Evolutionary conservation across 202 grass and related monocot species (phyloP), one percentile per base, ranked within the genome.

Genomic region (Dendrocalamus latiflorus): DNA sequence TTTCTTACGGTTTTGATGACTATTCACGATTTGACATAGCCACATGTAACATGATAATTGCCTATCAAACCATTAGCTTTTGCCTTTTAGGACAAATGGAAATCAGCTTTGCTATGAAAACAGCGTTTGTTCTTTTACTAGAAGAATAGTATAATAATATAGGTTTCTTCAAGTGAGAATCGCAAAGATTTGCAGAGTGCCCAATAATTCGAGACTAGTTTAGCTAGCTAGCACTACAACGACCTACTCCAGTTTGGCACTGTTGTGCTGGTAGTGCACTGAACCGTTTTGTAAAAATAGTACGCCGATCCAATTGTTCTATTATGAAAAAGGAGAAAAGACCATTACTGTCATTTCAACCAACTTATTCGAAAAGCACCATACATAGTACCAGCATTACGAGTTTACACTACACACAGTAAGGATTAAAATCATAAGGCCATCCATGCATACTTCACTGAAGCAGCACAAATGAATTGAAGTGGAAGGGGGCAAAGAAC

Each of bases 251-350:
- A 68, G 24, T 65, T 51, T 66, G 58, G 58, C 24, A 41, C 1
- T 82, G 47, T 7, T 68, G 82, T 53, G 82, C 55, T 85, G 78
- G n/a, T 72, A 66, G 24, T 89, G 72, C 87, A 82, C 83, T 25
- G 42, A 65, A 85, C 65, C 15, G 6, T 72, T 41, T 39, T 38
- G 42, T 24, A 58, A 53, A 81, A 43, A 72, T 64, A 42, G 50
- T 6, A 33, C 59, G 44, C 15, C 15, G 2, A 3, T 14, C n/a
- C 68, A 44, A 33, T 22, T 20, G 48, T 18, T 77, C 2, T 65
- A 48, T 14, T 13, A 53, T 9, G 3, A 0, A 63, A n/a, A 62
- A 44, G 14, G 30, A 18, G 44, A 55, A 69, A 51, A 42, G 12
- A 62, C 8, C 18, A 77, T 8, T 55, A 3, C 2, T 25, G 20